Base-by-base conservation (phyloP, 116 monocot genomes). In the Cymodocea nodosa region DNA sequence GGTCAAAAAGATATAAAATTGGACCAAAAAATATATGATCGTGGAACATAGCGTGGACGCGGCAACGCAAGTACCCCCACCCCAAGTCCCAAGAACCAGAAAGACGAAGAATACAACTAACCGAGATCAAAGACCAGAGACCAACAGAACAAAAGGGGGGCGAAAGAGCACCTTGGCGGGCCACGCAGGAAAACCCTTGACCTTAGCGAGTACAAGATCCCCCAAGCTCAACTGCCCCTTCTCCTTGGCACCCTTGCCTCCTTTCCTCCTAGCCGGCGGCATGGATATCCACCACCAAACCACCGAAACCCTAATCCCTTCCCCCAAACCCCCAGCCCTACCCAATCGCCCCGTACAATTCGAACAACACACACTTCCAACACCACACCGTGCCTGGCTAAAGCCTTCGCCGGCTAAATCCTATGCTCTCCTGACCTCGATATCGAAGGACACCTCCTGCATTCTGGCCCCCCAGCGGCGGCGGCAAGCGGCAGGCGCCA, bases 131-230 rank as follows among this genome's bases (percentile, higher is more conserved):
- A 11, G 1, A 44, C 11, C 44, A 30, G 30, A 30, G 30, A 30
- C 30, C 5, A 17, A 10, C 49, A 14, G 50, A 2, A 50, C 51
- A 17, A 23, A 55, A 11, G 34, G 23, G 34, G 16, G 5, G 24
- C 49, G 23, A 52, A 51, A 10, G 10, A 15, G 14, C 39, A 85
- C 87, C 87, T 85, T 87, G 11, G 90, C 90, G 0, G 90, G 90
- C 90, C 95, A 95, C 1, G 79, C 72, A 0, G 90, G 90, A 70
- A 77, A 90, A 4, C 87, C 95, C 90, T 95, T 90, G 65, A 94
- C 90, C 76, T 90, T 94, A 14, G 94, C 94, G 40, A 95, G 81
- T 37, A 95, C 95, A 39, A 95, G 77, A 80, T 90, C 90, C 16
- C 94, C 94, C 13, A 90, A 68, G 57, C 76, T 68, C 61, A 87